Evolutionary conservation across 768 basidiomycete genomes (phyloP), one percentile per base, ranked within the genome.

Genomic region (Trichaptum fuscoviolaceum): DNA sequence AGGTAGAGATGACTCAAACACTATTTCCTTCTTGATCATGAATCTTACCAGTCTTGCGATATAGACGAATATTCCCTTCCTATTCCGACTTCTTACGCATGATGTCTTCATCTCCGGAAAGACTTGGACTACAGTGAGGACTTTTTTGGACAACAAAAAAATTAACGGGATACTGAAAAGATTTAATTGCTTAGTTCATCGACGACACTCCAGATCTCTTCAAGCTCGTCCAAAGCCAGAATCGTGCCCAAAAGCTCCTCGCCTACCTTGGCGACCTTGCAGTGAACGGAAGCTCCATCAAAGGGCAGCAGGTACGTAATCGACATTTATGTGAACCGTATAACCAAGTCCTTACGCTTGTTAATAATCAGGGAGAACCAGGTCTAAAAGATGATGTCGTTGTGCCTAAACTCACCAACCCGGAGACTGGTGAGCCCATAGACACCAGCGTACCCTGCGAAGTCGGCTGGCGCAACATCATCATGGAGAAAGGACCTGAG

Each of bases 131-230:
- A 99, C 97, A 26, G 88, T 87, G 69, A 67, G 84, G 68, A 71
- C 73, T 68, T 9, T 57, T 70, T 69, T 10, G 62, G 1, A 42
- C 57, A 15, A 63, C 17, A 10, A 27, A 15, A n/a, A 58, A 62
- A 23, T 62, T 63, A 30, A 27, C 20, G 24, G n/a, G 8, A 24
- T 27, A 26, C 25, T 62, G 52, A 64, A 23, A 25, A 42, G 42
- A 63, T 67, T 15, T 61, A 30, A 30, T 57, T 52, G 63, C 63
- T 9, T 72, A 95, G 93, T 99, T 99, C 83, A 99, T 99, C 78
- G 97, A 99, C 73, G 97, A 99, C 78, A 98, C 96, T 1, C 96
- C 95, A n/a, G 95, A 98, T 74, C 87, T 99, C 69, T 99, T 99
- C 89, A 97, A 96, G 78, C 87, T 99, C 65, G 96, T 99, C 7